Percentiles rank a stretch among this genome's conserved stretches.
Conservation (phyloP, 2,329 filamentous ascomycete genomes). For the Clonostachys rosea region DNA sequence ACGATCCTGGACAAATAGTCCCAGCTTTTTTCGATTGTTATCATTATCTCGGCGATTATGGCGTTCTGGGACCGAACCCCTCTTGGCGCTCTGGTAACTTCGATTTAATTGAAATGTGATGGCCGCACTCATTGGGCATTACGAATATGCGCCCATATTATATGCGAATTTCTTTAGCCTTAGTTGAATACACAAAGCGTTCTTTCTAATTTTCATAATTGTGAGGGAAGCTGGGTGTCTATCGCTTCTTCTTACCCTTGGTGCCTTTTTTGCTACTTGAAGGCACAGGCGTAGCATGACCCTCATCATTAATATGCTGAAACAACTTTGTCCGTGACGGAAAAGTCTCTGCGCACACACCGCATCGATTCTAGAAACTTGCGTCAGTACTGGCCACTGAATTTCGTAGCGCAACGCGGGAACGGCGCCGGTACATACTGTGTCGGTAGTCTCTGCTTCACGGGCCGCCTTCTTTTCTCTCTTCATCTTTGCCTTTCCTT, state of each 20-base stretch:
- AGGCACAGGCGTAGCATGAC: conserved; percentile 53
- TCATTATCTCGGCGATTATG: too few relatives aligned
- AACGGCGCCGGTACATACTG: background rate
- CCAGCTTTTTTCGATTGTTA: too few relatives aligned
- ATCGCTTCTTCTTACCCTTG: conserved; percentile 21
- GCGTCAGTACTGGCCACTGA: background rate
- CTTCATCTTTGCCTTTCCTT: conserved; percentile 47
- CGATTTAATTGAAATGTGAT: too few relatives aligned
- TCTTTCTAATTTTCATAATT: conserved; percentile 1
- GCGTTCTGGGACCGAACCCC: too few relatives aligned
- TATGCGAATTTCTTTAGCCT: background rate
- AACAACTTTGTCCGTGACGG: conserved; percentile 68
- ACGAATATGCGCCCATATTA: conserved; percentile 5
- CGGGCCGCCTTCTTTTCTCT: conserved; percentile 39
- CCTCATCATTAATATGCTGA: conserved; percentile 61
- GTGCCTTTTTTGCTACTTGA: background rate
- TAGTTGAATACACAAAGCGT: background rate
- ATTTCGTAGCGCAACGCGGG: background rate
- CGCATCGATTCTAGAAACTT: conserved; percentile 30
- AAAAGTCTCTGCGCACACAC: conserved; percentile 38
- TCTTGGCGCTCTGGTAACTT: too few relatives aligned
- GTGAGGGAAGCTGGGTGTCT: conserved; percentile 11
- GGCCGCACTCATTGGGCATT: too few relatives aligned
- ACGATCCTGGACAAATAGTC: too few relatives aligned
- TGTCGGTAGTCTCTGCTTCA: background rate